Evolutionary conservation across 169 alveolate species (phyloP), one percentile per base, ranked within the genome.

Genomic region (Cryptosporidium parvum): DNA sequence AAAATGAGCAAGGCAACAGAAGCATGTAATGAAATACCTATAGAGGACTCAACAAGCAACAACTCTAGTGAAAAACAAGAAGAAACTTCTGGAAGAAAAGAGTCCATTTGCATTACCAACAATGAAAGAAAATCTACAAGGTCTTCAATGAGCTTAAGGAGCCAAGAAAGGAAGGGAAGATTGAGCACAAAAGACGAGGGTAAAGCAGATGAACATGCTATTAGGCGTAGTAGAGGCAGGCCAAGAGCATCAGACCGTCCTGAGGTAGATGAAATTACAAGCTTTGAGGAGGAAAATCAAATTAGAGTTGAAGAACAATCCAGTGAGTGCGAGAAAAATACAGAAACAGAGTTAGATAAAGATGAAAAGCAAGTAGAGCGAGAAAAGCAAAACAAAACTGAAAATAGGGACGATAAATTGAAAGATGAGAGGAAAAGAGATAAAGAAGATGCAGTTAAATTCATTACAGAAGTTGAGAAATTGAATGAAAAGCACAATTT

Each of bases 101-200:
- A 73, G 37, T 14, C 59, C 3, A 52, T 10, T 26, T 6, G 3
- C 12, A 33, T 29, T 14, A 56, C 70, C 1, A 35, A 37, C 58
- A 73, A 42, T 73, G 86, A 73, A 73, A 73, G 70, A 59, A 73
- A 37, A 14, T 51, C 86, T 33, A 37, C 70, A 23, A 73, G 70
- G 23, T 73, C 86, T 59, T 73, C 86, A 10, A 73, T 73, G 71
- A 73, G 70, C 48, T 39, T 73, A n/a, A 73, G 86, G 39, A 73
- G 86, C 51, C 86, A 73, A 14, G 86, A 73, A 42, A 73, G 86
- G 35, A 73, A 59, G 56, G 52, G 56, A 31, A 73, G 71, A 33
- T 56, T 73, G 31, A 73, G 71, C 52, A 23, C 70, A 39, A 73
- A 56, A 10, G 86, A 73, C 9, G 86, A 52, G n/a, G 26, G 39